A percentile compares a stretch with the other conserved stretches of the same genome.
Evolutionary conservation across 768 basidiomycete species (phyloP).

Genomic region (Suillus tomentosus): DNA sequence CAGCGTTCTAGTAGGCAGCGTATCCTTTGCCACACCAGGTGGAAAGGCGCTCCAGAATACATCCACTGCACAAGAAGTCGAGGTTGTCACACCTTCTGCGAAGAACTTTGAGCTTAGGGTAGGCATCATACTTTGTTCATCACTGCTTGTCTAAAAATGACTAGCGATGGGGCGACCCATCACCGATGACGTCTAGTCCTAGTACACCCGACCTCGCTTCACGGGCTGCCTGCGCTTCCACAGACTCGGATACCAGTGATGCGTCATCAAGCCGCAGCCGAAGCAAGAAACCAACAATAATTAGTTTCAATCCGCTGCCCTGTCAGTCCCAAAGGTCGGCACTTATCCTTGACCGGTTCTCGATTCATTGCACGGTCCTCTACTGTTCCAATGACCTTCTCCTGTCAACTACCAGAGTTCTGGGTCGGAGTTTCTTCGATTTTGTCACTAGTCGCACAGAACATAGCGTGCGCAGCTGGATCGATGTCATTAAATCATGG

Average conservation of each 20-base stretch:
- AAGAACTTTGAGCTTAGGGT: conserved; percentile 57
- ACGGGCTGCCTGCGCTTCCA: neutral
- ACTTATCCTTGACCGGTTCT: conserved; percentile 82
- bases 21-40: conserved; percentile 75
- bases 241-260: conserved; percentile 7
- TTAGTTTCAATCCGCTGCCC: conserved; percentile 64
- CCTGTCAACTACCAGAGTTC: conserved; percentile 55
- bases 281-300: conserved; percentile 22
- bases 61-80: conserved; percentile 81
- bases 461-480: conserved; percentile 67
- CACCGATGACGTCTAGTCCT: conserved; percentile 59
- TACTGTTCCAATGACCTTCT: conserved; percentile 78
- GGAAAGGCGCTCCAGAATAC: conserved; percentile 79
- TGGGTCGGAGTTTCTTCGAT: conserved; percentile 73
- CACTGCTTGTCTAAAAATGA: conserved; percentile 11
- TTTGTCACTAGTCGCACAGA: conserved; percentile 70
- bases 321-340: conserved; percentile 74
- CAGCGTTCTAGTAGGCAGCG: conserved; percentile 74
- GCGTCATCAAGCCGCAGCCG: conserved; percentile 6
- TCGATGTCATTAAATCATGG: conserved; percentile 78
- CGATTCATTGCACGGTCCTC: conserved; percentile 59
- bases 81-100: conserved; percentile 64
- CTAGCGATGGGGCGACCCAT: conserved; percentile 71
- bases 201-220: conserved; percentile 30
- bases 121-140: conserved; percentile 22